Conservation (phyloP, 495 filamentous ascomycete species). For the Tuber calosporum region DNA sequence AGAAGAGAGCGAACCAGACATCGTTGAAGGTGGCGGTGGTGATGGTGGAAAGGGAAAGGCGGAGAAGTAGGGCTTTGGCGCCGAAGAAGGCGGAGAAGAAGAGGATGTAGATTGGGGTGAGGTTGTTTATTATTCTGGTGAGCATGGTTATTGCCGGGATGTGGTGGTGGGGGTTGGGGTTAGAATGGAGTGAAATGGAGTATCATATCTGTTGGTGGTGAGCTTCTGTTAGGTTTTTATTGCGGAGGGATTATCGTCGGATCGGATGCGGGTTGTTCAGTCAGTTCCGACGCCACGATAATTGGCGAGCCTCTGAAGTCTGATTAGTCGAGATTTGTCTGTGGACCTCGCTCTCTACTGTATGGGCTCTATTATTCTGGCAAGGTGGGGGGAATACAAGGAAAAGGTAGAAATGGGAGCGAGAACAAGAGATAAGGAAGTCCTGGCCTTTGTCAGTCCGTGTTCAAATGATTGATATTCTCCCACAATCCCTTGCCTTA, state of each 20-base stretch:
- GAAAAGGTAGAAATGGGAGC: background rate
- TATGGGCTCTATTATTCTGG: background rate
- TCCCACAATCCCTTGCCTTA: background rate
- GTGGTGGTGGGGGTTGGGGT: background rate
- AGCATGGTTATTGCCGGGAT: background rate
- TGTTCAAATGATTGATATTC: background rate
- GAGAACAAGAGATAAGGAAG: background rate
- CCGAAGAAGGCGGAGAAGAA: background rate
- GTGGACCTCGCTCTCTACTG: background rate
- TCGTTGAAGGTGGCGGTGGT: conserved; percentile 24
- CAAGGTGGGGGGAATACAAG: background rate
- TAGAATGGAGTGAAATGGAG: background rate
- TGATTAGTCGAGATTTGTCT: background rate
- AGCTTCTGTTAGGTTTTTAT: background rate
- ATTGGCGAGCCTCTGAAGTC: background rate
- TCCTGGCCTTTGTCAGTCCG: background rate
- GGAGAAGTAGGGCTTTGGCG: background rate
- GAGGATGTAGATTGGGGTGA: background rate
- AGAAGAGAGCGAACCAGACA: conserved; percentile 54
- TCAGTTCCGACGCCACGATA: background rate
- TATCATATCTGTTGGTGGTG: background rate
- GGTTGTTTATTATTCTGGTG: background rate
- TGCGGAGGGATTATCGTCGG: background rate
- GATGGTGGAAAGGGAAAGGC: background rate
- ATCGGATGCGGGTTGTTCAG: background rate